Percentiles rank a stretch among this genome's conserved stretches.
These are phyloP conservation scores for Raphidocelis subcapitata DNA, from an alignment of 139 green algal species.

Conservation along the genomic window DNA sequence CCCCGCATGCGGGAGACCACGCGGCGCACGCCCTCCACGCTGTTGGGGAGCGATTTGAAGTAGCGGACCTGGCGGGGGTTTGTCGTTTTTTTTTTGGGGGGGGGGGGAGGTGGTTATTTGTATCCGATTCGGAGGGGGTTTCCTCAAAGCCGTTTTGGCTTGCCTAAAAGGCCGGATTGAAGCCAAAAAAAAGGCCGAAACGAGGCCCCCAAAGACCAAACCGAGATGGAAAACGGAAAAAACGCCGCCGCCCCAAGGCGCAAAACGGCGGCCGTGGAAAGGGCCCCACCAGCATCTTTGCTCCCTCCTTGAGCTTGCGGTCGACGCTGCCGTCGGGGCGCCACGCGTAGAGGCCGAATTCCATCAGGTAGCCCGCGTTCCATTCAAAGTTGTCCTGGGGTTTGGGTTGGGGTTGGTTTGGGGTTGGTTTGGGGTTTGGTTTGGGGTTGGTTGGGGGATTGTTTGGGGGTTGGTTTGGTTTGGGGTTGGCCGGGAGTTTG, in stretches of 20 bases:
- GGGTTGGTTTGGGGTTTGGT: background rate
- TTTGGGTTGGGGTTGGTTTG: slow-evolving; percentile 25
- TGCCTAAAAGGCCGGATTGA: too few species aligned
- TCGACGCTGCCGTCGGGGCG: slow-evolving; percentile 45
- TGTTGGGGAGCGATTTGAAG: slow-evolving; percentile 40
- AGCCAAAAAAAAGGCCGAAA: too few species aligned
- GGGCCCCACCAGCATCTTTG: slow-evolving; percentile 20
- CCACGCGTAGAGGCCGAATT: slow-evolving; percentile 72
- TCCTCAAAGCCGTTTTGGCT: too few species aligned
- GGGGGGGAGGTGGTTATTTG: background rate
- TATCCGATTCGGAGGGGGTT: background rate
- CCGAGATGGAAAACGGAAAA: too few species aligned
- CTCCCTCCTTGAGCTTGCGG: slow-evolving; percentile 27
- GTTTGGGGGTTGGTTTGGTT: background rate
- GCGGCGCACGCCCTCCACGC: slow-evolving; percentile 8
- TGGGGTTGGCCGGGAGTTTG: background rate
- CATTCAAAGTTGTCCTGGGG: slow-evolving; percentile 71
- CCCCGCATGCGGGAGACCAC: background rate
- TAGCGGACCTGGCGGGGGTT: slow-evolving; percentile 21
- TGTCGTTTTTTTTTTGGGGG: too few species aligned
- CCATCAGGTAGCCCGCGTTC: slow-evolving; percentile 56
- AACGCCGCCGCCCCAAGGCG: too few species aligned
- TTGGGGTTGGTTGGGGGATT: background rate
- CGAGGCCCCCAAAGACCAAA: too few species aligned
- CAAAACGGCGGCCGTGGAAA: too few species aligned